phyloP scores from a whole-genome alignment of 331 rosid species.

The Cydonia oblonga region DNA sequence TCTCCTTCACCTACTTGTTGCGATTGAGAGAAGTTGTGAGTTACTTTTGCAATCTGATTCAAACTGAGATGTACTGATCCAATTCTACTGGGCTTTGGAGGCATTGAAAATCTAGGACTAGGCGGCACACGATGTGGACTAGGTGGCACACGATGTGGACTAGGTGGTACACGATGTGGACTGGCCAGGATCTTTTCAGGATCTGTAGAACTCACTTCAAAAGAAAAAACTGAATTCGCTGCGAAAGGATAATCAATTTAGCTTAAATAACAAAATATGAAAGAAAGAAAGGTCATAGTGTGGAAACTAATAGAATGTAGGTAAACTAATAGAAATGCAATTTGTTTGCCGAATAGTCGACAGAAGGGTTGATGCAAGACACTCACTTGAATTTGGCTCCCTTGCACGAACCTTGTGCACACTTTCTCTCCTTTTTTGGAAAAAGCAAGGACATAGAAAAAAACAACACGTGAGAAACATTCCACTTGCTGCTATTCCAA shows the following conservation, averaged over 20 bases:
- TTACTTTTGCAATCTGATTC: constrained; percentile 63
- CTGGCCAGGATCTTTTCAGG: constrained; percentile 55
- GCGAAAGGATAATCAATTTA: constrained; percentile 19
- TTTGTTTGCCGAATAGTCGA: background rate
- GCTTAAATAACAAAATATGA: background rate
- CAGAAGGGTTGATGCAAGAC: constrained; percentile 2
- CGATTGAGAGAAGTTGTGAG: constrained; percentile 59
- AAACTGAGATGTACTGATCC: constrained; percentile 64
- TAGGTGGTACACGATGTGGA: background rate
- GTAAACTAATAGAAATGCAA: background rate
- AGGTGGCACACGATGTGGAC: background rate
- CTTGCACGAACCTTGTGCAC: constrained; percentile 33
- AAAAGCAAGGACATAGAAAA: constrained; percentile 72
- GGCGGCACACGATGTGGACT: constrained; percentile 80
- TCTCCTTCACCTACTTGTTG: background rate
- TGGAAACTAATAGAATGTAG: background rate
- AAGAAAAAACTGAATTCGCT: constrained; percentile 54
- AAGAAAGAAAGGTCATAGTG: background rate
- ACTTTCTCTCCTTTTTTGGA: constrained; percentile 35
- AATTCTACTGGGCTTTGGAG: constrained; percentile 66
- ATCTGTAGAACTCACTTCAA: constrained; percentile 30
- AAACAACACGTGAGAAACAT: constrained; percentile 50
- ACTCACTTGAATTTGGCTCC: constrained; percentile 70
- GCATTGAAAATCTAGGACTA: constrained; percentile 69
- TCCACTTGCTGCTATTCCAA: constrained; percentile 47